phyloP scores from a whole-genome alignment of 2,329 filamentous ascomycete genomes.

The Aschersonia sp. region DNA sequence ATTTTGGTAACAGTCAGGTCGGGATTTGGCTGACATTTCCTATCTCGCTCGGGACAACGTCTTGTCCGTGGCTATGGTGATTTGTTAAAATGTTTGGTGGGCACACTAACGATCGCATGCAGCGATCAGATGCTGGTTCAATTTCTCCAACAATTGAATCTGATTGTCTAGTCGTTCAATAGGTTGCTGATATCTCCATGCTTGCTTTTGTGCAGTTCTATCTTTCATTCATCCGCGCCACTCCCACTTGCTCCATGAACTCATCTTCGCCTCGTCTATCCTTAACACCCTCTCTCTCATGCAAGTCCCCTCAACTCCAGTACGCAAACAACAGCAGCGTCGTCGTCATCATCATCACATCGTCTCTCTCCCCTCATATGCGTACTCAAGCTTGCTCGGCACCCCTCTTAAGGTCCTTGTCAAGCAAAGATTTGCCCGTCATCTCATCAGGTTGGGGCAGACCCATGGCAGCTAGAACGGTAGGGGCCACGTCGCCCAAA shows the following conservation, averaged over 20 bases:
- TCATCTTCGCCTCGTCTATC: conserved; percentile 2
- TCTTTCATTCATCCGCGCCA: conserved; percentile 1
- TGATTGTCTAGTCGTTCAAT: no score
- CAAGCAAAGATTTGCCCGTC: conserved; percentile 71
- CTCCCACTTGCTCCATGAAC: not conserved
- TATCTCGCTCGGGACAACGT: no score
- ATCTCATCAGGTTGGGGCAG: conserved; percentile 83
- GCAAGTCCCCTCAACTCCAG: conserved; percentile 1
- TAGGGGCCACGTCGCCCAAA: conserved; percentile 96
- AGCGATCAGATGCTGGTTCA: no score
- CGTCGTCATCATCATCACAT: not conserved
- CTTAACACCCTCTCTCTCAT: conserved; percentile 2
- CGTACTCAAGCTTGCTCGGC: conserved; percentile 9
- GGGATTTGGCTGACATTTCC: no score
- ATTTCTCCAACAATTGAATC: no score
- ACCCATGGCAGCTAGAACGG: conserved; percentile 80
- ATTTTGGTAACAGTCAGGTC: no score
- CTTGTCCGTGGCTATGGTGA: no score
- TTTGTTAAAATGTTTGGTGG: no score
- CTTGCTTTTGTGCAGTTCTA: no score
- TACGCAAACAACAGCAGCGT: conserved; percentile 2
- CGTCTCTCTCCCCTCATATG: not conserved
- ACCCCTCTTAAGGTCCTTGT: conserved; percentile 45
- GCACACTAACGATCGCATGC: no score
- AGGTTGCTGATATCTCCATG: no score